Evolutionary conservation across 352 stramenopile species (phyloP).

Genomic region (Globisporangium camurandrum): DNA sequence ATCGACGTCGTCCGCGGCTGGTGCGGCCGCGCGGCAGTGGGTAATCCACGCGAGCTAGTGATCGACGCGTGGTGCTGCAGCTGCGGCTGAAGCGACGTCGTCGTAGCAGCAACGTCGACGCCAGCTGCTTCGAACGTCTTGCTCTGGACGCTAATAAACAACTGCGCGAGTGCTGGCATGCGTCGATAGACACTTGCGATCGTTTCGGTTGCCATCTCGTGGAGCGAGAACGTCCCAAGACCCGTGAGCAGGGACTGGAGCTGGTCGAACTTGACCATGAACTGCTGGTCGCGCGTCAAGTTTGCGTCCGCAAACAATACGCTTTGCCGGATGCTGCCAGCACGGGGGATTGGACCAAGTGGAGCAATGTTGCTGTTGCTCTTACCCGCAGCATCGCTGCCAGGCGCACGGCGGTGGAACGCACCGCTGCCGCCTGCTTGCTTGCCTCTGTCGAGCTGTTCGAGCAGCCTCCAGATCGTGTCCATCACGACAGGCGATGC

Average conservation of each 20-base stretch:
- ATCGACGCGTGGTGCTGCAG: too few relatives aligned
- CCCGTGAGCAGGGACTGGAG: conserved; percentile 40
- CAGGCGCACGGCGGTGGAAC: not conserved
- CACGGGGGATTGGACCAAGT: not conserved
- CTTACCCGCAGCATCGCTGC: not conserved
- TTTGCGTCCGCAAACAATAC: not conserved
- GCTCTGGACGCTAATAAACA: conserved; percentile 32
- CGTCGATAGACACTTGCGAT: conserved; percentile 44
- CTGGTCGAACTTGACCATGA: conserved; percentile 57
- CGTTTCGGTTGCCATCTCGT: conserved; percentile 43
- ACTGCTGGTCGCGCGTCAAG: conserved; percentile 51
- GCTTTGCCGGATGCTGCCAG: conserved; percentile 2
- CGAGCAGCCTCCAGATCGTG: conserved; percentile 17
- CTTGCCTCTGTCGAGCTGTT: conserved; percentile 31
- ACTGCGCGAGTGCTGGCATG: conserved; percentile 28
- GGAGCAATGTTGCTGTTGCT: not conserved
- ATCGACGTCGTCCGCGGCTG: not conserved
- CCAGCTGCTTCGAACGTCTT: conserved; percentile 36
- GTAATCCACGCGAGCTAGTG: not conserved
- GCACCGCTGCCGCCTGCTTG: not conserved
- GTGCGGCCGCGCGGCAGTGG: not conserved
- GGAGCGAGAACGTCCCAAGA: conserved; percentile 26
- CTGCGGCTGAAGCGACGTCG: too few relatives aligned
- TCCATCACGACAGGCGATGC: conserved; percentile 14
- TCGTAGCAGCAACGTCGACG: conserved; percentile 10